Evolutionary conservation across 2,329 filamentous ascomycete genomes (phyloP), one percentile per base, ranked within the genome.

Genomic region (Xylaria sp.): DNA sequence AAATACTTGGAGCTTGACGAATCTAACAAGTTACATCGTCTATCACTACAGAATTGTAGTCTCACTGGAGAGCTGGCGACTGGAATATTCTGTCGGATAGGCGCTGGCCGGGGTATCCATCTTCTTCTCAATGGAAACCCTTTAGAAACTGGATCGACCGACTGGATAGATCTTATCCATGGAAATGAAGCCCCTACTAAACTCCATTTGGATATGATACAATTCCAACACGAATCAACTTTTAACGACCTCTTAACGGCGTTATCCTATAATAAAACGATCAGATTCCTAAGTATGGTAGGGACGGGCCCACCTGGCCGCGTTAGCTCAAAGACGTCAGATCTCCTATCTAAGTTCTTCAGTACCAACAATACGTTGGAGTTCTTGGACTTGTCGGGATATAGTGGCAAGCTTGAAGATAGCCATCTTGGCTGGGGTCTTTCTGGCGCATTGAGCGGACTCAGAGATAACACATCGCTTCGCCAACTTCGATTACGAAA

Each of bases 361-460:
- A 79, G 82, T n/a, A 78, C 79, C 29, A 89, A 88, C 75, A 76
- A 78, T 8, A 84, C 83, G 0, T 78, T 88, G 53, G 83, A 81
- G n/a, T 87, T 81, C 65, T 81, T 89, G 2, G 86, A 89, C 71
- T 78, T 88, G 8, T 88, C 87, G 0, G 87, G 87, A 1, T 88
- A 85, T 73, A 84, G 84, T 55, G 85, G 86, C 53, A 88, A 87
- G 75, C 79, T 89, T 6, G 87, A 89, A 70, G 87, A 89, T 69
- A 84, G 85, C 0, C 84, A 87, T 67, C 81, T 89, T 10, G 86
- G 86, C 18, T 83, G 81, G 66, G 85, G 85, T 9, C 85, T 88
- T 67, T 86, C 84, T 0, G 83, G 81, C 42, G 82, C 86, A 0
- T 78, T 89, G 29, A 79, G 79, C 23, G 84, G 84, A 25, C 79